Percentiles rank a stretch among this genome's conserved stretches.
Evolutionary conservation across 306 rosid species (phyloP).

Genomic region (Quercus gilva): DNA sequence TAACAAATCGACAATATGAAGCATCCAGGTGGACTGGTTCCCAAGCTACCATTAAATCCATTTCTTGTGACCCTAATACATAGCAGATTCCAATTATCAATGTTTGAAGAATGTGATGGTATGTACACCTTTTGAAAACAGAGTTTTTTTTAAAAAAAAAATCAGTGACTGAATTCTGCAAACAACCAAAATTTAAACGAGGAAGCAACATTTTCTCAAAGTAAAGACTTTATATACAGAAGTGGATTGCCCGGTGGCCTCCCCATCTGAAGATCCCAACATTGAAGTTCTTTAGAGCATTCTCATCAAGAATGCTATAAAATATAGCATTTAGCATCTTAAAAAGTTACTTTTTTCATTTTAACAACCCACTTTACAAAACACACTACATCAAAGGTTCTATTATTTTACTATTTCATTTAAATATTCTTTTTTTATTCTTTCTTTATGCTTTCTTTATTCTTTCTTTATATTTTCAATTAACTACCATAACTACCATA

Average conservation of each 20-base stretch:
- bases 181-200: not conserved
- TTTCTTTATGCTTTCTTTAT: too few relatives aligned
- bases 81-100: conserved; percentile 1
- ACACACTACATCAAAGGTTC: too few relatives aligned
- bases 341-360: too few relatives aligned
- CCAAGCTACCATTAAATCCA: conserved; percentile 95
- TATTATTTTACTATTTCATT: too few relatives aligned
- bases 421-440: too few relatives aligned
- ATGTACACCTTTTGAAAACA: not conserved
- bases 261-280: conserved; percentile 94
- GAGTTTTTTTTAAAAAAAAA: not conserved
- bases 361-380: too few relatives aligned
- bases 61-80: conserved; percentile 83
- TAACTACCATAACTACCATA: too few relatives aligned
- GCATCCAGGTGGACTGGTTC: conserved; percentile 84
- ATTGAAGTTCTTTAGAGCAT: conserved; percentile 57
- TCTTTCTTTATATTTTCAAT: too few relatives aligned
- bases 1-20: conserved; percentile 87
- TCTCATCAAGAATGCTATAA: too few relatives aligned
- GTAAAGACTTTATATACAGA: conserved; percentile 38
- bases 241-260: conserved; percentile 64
- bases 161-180: not conserved
- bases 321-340: too few relatives aligned
- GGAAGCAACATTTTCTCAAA: not conserved
- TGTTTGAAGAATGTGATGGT: not conserved